Percentiles rank a stretch among this genome's conserved stretches.
These are phyloP conservation scores for Symbiodinium pilosum DNA, from an alignment of 73 alveolate species.

Conservation along the genomic window DNA sequence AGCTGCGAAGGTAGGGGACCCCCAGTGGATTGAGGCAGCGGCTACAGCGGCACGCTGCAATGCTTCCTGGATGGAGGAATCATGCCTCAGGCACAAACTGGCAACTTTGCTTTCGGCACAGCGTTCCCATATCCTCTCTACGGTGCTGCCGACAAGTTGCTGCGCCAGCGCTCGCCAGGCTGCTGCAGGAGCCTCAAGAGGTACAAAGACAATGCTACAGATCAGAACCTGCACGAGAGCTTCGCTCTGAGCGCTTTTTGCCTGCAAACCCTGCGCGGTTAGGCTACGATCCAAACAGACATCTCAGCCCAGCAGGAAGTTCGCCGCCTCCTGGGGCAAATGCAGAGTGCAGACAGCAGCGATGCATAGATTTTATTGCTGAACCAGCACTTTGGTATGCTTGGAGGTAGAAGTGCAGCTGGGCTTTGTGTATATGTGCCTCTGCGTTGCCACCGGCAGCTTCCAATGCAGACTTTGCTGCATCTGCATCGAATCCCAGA, in stretches of 20 bases:
- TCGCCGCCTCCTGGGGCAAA: not conserved
- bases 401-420: not conserved
- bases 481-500: not conserved
- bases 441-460: not conserved
- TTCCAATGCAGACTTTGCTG: constrained; percentile 10
- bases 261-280: too few relatives aligned
- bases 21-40: not conserved
- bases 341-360: not conserved
- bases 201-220: too few relatives aligned
- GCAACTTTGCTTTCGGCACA: too few relatives aligned
- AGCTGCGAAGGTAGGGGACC: not conserved
- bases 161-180: constrained; percentile 91
- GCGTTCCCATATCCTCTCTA: not conserved
- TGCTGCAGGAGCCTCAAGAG: constrained; percentile 73
- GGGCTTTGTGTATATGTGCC: not conserved
- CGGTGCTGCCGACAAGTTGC: not conserved
- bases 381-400: too few relatives aligned
- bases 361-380: not conserved
- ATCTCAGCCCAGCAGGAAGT: constrained; percentile 21
- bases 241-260: too few relatives aligned
- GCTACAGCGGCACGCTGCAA: constrained; percentile 56
- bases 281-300: too few relatives aligned
- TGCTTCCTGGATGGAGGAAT: constrained; percentile 24
- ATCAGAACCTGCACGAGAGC: too few relatives aligned
- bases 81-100: constrained; percentile 17